These are phyloP conservation scores for Aspergillus tamarii DNA, from an alignment of 2,329 filamentous ascomycete species.

Conservation along the genomic window DNA sequence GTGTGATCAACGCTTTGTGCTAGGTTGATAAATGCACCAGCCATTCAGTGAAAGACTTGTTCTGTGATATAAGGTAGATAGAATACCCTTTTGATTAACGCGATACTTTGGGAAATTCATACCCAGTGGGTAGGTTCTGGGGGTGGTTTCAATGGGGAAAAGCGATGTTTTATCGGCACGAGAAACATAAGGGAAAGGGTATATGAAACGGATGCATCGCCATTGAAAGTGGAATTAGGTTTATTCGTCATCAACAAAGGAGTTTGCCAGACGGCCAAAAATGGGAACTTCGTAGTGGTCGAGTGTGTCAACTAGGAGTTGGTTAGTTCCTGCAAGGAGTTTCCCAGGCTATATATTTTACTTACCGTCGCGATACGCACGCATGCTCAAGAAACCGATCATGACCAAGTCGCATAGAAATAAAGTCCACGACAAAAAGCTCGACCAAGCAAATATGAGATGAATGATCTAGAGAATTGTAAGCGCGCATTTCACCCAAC, in stretches of 20 bases:
- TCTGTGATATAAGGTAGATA: not conserved
- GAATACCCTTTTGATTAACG: not conserved
- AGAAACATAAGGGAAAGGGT: not conserved
- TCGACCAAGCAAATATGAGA: slow-evolving; percentile 83
- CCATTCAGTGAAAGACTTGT: not conserved
- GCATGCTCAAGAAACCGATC: slow-evolving; percentile 75
- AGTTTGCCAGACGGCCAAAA: slow-evolving; percentile 81
- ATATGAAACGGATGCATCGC: not conserved
- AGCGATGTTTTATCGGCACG: not conserved
- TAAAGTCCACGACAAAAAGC: slow-evolving; percentile 80
- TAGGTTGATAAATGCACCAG: not conserved
- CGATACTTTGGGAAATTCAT: not conserved
- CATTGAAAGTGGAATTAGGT: not conserved
- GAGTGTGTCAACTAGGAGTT: slow-evolving; percentile 60
- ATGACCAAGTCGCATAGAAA: slow-evolving; percentile 74
- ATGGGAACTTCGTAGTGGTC: slow-evolving; percentile 82
- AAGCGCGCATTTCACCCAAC: not conserved
- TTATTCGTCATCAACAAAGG: slow-evolving; percentile 85
- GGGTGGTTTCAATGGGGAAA: not conserved
- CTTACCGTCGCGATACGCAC: slow-evolving; percentile 83
- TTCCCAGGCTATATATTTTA: not conserved
- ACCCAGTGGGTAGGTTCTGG: not conserved
- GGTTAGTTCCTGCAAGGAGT: slow-evolving; percentile 11
- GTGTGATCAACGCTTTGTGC: not conserved
- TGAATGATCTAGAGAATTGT: slow-evolving; percentile 69